phyloP scores from a whole-genome alignment of 768 basidiomycete species.

The Phaeotremella skinneri region DNA sequence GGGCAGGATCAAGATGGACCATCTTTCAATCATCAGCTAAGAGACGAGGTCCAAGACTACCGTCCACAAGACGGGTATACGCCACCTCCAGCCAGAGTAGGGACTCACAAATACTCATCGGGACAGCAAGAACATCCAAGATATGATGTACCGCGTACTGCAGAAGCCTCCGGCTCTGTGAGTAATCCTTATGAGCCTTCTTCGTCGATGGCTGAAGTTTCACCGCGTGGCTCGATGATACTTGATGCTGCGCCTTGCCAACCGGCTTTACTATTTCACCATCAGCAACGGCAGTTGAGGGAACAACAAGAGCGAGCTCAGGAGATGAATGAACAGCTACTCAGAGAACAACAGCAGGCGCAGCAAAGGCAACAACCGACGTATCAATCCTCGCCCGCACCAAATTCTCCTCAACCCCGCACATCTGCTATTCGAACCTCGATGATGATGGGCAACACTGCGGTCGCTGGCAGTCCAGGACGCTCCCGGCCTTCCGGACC shows the following conservation, averaged over 20 bases:
- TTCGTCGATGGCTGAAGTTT: no score
- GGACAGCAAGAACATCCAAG: not conserved
- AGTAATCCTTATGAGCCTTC: not conserved
- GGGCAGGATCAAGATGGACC: not conserved
- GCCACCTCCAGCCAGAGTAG: not conserved
- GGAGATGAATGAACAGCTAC: not conserved
- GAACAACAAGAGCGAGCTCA: not conserved
- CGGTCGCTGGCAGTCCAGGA: not conserved
- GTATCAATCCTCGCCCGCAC: not conserved
- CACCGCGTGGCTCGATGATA: not conserved
- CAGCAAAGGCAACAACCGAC: conserved; percentile 3
- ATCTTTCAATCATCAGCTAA: no score
- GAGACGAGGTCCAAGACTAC: no score
- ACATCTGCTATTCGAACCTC: conserved; percentile 24
- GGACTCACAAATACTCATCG: not conserved
- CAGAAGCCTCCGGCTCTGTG: not conserved
- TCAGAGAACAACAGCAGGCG: conserved; percentile 1
- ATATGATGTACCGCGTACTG: not conserved
- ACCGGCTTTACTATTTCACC: not conserved
- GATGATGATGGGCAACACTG: not conserved
- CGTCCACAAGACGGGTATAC: not conserved
- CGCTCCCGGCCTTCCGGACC: not conserved
- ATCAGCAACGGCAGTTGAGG: not conserved
- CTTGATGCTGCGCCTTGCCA: not conserved
- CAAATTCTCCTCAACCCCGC: conserved; percentile 15